A percentile compares a stretch with the other conserved stretches of the same genome.
Evolutionary conservation across 2,329 filamentous ascomycete genomes (phyloP).

Genomic region (Coleophoma crateriformis): DNA sequence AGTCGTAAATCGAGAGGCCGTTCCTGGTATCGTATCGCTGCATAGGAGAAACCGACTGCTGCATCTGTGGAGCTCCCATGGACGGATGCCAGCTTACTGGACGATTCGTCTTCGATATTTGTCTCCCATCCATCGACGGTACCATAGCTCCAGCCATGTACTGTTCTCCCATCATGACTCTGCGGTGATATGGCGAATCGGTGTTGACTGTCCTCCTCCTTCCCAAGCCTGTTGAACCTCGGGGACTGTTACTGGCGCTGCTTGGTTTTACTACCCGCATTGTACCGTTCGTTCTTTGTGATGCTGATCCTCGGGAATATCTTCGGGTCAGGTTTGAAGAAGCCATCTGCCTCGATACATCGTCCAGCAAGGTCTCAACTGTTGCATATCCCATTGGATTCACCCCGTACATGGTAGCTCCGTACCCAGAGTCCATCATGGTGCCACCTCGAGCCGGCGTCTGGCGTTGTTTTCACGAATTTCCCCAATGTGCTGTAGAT

Average conservation of each 20-base stretch:
- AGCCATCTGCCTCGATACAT: conserved; percentile 45
- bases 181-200: conserved; percentile 29
- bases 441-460: background rate
- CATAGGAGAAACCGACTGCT: conserved; percentile 29
- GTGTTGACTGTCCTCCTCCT: conserved; percentile 53
- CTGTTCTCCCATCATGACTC: conserved; percentile 25
- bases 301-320: conserved; percentile 42
- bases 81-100: conserved; percentile 75
- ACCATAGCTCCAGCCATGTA: conserved; percentile 40
- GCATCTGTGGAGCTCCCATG: conserved; percentile 22
- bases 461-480: no score
- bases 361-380: conserved; percentile 41
- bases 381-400: conserved; percentile 27
- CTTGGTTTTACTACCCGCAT: conserved; percentile 61
- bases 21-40: conserved; percentile 29
- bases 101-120: conserved; percentile 34
- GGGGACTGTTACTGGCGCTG: conserved; percentile 65
- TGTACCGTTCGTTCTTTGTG: conserved; percentile 41
- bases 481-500: no score
- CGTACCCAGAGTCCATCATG: conserved; percentile 18
- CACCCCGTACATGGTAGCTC: conserved; percentile 10
- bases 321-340: conserved; percentile 37
- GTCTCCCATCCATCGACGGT: conserved; percentile 28
- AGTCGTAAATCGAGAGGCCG: conserved; percentile 14
- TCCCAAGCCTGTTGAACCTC: conserved; percentile 40